These are phyloP conservation scores for Schizochytrium sp. DNA, from an alignment of 108 stramenopile species.

Conservation along the genomic window DNA sequence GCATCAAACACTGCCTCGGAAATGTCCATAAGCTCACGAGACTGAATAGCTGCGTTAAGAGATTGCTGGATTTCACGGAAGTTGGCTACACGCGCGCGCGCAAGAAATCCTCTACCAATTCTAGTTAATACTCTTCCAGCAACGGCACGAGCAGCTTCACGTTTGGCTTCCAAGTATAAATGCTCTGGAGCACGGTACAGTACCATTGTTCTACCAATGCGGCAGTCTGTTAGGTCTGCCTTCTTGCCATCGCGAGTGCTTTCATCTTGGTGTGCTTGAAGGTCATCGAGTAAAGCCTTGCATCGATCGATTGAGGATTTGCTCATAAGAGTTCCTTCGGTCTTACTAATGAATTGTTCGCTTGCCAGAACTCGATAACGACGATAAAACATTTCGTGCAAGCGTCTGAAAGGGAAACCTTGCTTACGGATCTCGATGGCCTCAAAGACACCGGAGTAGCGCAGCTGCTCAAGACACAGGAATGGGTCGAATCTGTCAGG, in stretches of 20 bases:
- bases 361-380: conserved; percentile 60
- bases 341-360: neutral
- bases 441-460: conserved; percentile 73
- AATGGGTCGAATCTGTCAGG: conserved; percentile 84
- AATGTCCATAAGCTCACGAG: neutral
- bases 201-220: conserved; percentile 59
- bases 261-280: neutral
- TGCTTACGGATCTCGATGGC: conserved; percentile 72
- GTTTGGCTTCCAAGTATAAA: neutral
- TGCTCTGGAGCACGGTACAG: conserved; percentile 61
- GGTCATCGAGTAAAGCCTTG: conserved; percentile 13
- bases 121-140: neutral
- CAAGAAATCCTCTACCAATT: neutral
- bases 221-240: conserved; percentile 17
- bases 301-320: neutral
- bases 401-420: conserved; percentile 69
- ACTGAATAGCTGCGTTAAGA: neutral
- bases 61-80: neutral
- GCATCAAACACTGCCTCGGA: neutral
- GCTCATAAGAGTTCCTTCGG: neutral
- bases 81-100: neutral
- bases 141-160: neutral
- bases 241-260: neutral
- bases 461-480: conserved; percentile 71
- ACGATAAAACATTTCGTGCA: conserved; percentile 64